phyloP scores from a whole-genome alignment of 208 protist genomes.

The Crithidia thermophila region DNA sequence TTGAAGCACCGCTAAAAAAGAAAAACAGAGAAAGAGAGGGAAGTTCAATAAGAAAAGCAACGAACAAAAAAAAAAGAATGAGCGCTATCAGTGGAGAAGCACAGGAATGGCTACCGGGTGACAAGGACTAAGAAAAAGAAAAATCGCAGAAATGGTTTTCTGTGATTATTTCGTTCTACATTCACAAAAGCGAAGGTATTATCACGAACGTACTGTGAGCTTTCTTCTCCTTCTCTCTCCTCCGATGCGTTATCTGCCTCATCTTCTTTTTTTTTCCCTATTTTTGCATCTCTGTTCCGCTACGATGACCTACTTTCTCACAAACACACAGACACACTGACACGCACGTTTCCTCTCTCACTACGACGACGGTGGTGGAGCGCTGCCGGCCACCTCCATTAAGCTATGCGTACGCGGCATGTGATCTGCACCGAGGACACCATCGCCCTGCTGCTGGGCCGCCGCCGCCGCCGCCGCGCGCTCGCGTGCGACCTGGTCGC shows the following conservation, averaged over 20 bases:
- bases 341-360: no score
- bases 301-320: no score
- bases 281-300: no score
- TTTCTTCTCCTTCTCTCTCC: neutral
- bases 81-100: constrained; percentile 11
- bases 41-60: neutral
- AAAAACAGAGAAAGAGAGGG: neutral
- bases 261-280: constrained; percentile 1
- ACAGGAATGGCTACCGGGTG: neutral
- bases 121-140: neutral
- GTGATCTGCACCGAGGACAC: constrained; percentile 67
- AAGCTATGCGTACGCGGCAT: constrained; percentile 82
- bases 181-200: no score
- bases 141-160: neutral
- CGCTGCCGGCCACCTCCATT: constrained; percentile 77
- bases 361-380: constrained; percentile 13
- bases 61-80: constrained; percentile 1
- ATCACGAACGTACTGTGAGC: neutral
- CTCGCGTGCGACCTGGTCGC: constrained; percentile 56
- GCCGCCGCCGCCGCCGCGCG: constrained; percentile 37
- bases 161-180: no score
- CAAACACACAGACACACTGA: no score
- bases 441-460: constrained; percentile 33
- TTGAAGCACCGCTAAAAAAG: no score
- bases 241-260: neutral